phyloP scores from a whole-genome alignment of 73 alveolate genomes.

The Blepharisma japonicum region DNA sequence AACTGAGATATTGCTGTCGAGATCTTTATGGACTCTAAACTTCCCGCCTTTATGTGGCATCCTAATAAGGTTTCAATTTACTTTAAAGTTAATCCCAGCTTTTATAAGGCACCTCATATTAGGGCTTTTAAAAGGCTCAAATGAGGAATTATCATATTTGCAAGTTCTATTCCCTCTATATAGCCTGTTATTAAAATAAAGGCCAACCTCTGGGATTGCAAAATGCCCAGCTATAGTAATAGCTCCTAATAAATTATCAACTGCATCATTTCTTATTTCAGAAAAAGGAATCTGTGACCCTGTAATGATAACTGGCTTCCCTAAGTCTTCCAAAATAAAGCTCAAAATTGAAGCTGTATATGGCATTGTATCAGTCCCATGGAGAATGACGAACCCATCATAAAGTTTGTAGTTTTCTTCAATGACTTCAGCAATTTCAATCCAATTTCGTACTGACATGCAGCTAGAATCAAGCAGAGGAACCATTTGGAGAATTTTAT shows the following conservation, averaged over 20 bases:
- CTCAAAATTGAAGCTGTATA: constrained; percentile 97
- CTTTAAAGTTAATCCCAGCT: constrained; percentile 56
- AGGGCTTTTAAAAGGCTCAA: constrained; percentile 76
- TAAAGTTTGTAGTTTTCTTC: constrained; percentile 69
- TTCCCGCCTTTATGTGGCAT: constrained; percentile 47
- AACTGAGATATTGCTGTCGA: constrained; percentile 58
- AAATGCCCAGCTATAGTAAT: constrained; percentile 77
- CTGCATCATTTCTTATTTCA: constrained; percentile 77
- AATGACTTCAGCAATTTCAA: constrained; percentile 68
- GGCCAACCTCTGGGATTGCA: constrained; percentile 76
- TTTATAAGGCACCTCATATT: constrained; percentile 61
- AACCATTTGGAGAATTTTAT: constrained; percentile 54
- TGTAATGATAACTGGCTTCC: constrained; percentile 82
- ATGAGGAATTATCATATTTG: constrained; percentile 58
- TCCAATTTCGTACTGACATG: constrained; percentile 80
- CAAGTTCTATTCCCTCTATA: constrained; percentile 76
- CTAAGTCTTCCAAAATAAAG: constrained; percentile 89
- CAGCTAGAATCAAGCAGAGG: constrained; percentile 84
- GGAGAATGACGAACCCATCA: constrained; percentile 91
- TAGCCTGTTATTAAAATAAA: constrained; percentile 62
- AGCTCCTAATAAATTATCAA: constrained; percentile 70
- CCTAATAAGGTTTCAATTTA: constrained; percentile 56
- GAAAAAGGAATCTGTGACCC: constrained; percentile 84
- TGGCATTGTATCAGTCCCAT: constrained; percentile 98
- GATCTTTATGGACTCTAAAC: constrained; percentile 42